Conservation (phyloP, 306 rosid species). For the Fragaria iinumae region DNA sequence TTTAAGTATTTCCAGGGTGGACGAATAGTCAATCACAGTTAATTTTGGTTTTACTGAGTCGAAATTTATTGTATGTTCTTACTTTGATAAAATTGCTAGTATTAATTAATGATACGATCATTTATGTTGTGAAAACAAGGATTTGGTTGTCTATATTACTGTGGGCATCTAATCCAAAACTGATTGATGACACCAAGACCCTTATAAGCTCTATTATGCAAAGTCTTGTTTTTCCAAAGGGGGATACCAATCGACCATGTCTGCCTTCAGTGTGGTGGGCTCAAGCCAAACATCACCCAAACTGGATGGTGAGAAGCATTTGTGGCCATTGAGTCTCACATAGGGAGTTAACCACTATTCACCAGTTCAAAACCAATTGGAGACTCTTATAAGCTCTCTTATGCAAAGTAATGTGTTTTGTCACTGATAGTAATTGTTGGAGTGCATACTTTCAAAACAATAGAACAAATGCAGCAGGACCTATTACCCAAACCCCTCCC, state of each 20-base stretch:
- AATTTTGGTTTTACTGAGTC: background rate
- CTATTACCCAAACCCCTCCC: background rate
- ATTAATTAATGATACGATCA: background rate
- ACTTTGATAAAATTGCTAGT: background rate
- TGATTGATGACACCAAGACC: background rate
- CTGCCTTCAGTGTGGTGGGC: background rate
- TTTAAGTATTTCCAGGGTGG: too few relatives aligned
- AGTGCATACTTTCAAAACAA: background rate
- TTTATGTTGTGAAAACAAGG: background rate
- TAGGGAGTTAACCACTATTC: background rate
- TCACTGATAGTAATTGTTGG: background rate
- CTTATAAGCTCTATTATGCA: background rate
- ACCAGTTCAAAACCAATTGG: background rate
- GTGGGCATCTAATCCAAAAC: background rate
- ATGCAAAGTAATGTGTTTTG: background rate
- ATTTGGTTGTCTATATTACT: background rate
- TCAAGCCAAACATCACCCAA: background rate
- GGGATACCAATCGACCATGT: background rate
- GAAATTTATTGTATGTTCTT: background rate
- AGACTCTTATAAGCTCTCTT: background rate
- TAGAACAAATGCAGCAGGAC: background rate
- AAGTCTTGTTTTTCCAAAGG: background rate
- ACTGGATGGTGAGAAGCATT: background rate
- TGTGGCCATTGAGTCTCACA: constrained; percentile 1
- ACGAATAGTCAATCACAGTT: background rate